Evolutionary conservation across 805 yeast genomes (phyloP), one percentile per base, ranked within the genome.

Genomic region (Nematodospora valgi): DNA sequence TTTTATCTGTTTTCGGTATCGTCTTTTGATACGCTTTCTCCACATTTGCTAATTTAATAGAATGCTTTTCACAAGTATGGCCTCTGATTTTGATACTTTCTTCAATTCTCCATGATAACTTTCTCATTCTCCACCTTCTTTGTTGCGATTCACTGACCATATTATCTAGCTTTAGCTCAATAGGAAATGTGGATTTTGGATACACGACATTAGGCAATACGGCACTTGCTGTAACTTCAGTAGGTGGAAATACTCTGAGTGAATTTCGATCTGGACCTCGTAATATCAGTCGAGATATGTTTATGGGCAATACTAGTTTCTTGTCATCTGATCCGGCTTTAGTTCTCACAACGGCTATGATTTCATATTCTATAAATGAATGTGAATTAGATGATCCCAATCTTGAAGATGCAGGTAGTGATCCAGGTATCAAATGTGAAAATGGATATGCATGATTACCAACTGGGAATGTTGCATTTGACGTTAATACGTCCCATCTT

Each of bases 171-270:
- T 80, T 78, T 51, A 93, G 65, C 52, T 88, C 97, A 15, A 91
- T 70, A 0, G 93, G 83, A 52, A 93, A 86, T 1, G 82, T 70
- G 0, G 96, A 82, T 54, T 85, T 82, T 9, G 98, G 98, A 56
- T 86, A 86, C 21, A 86, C 74, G 11, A 88, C 95, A 44, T 84
- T 84, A 2, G 98, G 98, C 32, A 93, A 65, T 11, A 81, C 83
- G 6, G 95, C 93, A 18, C 83, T 77, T 5, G 96, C 94, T 3
- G 87, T 81, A 23, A 93, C 81, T 27, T 83, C 85, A 0, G 98
- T 91, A 6, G 99, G 98, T 1, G 98, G 98, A 59, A 93, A 93
- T 1, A 93, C 86, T 41, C 99, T 74, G 24, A 87, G 62, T 1
- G 96, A 86, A 51, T 85, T 86, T 47, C 88, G 72, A 54, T 89